Base-by-base conservation (phyloP, 768 basidiomycete species). In the Pilatotrama ljubarskyi region DNA sequence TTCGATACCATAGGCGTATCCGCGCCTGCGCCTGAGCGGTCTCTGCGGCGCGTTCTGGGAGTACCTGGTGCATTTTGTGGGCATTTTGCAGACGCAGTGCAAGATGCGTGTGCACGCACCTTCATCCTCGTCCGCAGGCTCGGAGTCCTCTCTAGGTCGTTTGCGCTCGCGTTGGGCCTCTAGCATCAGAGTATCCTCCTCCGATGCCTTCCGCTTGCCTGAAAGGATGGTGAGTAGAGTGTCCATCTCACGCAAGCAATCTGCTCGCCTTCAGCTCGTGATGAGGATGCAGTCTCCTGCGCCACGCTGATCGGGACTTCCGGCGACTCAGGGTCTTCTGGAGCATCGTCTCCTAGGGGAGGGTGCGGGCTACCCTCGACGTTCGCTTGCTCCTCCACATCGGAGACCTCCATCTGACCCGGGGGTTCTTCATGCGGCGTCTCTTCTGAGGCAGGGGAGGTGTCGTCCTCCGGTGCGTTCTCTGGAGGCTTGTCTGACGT, bases 151-250 rank as follows among this genome's bases (percentile, higher is more conserved):
- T n/a, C 88, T 78, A 4, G 69, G 49, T 42, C 84, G 78, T 71
- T 90, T 89, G 57, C 72, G 79, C 17, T 85, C 84, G 20, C 81
- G 80, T 17, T 75, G 75, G 13, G 44, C 77, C 73, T 66, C 82
- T 3, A 70, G 68, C 38, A 65, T 80, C 14, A 73, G 60, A n/a
- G 68, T 72, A 57, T 84, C 86, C 17, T 77, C 64, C 42, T 83
- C 78, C 3, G 83, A 84, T 2, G 81, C 82, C 66, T 88, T 88
- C 25, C 88, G 84, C 74, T 90, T 90, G 32, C 78, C 87, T 86
- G 67, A n/a, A 58, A 35, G 2, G 11, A 14, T 5, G 18, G 25
- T 61, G 25, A 54, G 51, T 32, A 17, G 13, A 9, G 10, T 13
- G 1, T 0, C 3, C n/a, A 25, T 13, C 7, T 10, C 1, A 26